phyloP scores from a whole-genome alignment of 2,329 filamentous ascomycete species.

The Grosmannia penicillata region DNA sequence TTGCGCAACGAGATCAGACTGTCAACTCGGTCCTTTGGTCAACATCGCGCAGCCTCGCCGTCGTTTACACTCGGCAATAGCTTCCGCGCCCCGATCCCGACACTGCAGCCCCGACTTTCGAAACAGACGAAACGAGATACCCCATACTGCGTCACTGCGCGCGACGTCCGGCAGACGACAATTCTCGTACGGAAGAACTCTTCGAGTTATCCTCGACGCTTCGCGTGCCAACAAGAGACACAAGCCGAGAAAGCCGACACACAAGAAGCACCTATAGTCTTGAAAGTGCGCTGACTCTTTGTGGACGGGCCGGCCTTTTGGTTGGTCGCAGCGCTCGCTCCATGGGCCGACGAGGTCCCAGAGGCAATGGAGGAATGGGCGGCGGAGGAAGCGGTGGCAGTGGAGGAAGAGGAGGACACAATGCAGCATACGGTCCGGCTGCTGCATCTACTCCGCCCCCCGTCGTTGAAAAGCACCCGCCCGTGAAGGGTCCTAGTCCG shows the following conservation, averaged over 20 bases:
- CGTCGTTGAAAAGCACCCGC: conserved; percentile 5
- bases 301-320: not conserved
- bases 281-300: no score
- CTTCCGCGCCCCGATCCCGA: no score
- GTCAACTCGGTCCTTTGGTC: no score
- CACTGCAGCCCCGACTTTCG: no score
- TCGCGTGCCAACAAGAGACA: not conserved
- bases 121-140: no score
- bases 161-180: no score
- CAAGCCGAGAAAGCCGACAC: not conserved
- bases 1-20: no score
- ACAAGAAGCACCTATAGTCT: no score
- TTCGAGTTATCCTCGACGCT: not conserved
- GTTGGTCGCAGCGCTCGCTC: not conserved
- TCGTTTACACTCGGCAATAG: not conserved
- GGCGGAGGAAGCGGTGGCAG: not conserved
- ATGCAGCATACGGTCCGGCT: not conserved
- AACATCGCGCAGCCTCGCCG: not conserved
- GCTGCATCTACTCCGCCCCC: not conserved
- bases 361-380: conserved; percentile 3
- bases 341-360: conserved; percentile 9
- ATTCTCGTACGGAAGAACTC: no score
- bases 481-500: conserved; percentile 15
- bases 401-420: not conserved
- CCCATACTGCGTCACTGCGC: no score